Evolutionary conservation across 1,284 basidiomycete genomes (phyloP).

Genomic region (Papiliotrema flavescens): DNA sequence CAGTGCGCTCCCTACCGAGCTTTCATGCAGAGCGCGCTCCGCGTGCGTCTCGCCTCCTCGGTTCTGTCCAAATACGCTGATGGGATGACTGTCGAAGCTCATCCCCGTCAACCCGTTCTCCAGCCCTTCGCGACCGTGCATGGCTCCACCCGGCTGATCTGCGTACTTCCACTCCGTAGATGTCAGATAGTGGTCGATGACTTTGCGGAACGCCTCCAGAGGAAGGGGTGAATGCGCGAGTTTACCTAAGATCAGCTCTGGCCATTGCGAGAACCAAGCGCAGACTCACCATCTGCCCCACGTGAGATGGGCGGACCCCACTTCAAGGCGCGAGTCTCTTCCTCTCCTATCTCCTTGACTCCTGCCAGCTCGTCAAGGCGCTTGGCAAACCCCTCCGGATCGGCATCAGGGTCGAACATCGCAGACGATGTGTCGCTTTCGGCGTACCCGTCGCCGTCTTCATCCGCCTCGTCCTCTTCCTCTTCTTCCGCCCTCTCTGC

Average conservation of each 20-base stretch:
- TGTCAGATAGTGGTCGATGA: slow-evolving; percentile 35
- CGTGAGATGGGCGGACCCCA: slow-evolving; percentile 32
- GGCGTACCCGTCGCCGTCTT: slow-evolving; percentile 11
- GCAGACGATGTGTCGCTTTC: slow-evolving; percentile 24
- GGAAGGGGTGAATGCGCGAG: slow-evolving; percentile 14
- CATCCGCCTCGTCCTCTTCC: slow-evolving; percentile 11
- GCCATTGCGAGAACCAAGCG: not conserved
- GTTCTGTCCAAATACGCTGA: slow-evolving; percentile 3
- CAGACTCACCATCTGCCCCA: slow-evolving; percentile 7
- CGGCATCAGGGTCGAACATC: slow-evolving; percentile 33
- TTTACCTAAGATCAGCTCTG: not conserved
- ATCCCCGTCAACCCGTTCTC: not conserved
- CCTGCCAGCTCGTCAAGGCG: slow-evolving; percentile 44
- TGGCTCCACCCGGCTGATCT: not conserved
- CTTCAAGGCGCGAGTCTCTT: slow-evolving; percentile 32
- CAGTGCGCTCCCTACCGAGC: not conserved
- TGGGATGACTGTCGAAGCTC: slow-evolving; percentile 3
- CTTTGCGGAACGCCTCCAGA: slow-evolving; percentile 22
- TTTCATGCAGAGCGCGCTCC: not conserved
- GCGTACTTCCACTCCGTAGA: slow-evolving; percentile 40
- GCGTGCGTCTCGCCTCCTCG: not conserved
- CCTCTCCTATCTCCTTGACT: slow-evolving; percentile 36
- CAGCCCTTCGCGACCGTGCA: not conserved
- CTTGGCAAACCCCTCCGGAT: slow-evolving; percentile 37
- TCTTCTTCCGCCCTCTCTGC: slow-evolving; percentile 12